Percentiles rank a stretch among this genome's conserved stretches.
These are phyloP conservation scores for Haplosporangium sp. DNA, from an alignment of 371 early-diverging fungal genomes.

Conservation along the genomic window DNA sequence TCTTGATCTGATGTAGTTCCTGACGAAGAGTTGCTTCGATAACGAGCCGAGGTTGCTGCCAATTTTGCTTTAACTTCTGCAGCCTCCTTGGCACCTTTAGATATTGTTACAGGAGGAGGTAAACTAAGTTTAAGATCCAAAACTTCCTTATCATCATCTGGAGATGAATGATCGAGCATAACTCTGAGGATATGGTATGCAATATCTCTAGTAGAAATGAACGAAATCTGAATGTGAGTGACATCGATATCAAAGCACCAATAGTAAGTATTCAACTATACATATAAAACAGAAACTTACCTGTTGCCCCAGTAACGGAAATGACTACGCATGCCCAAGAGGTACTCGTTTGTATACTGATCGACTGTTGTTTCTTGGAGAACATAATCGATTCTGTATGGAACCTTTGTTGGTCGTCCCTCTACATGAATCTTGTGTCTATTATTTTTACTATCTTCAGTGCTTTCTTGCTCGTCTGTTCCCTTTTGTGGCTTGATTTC, in stretches of 20 bases:
- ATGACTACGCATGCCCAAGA: constrained; percentile 63
- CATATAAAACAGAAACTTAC: constrained; percentile 27
- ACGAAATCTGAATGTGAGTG: not conserved
- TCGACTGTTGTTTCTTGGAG: constrained; percentile 62
- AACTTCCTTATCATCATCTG: constrained; percentile 17
- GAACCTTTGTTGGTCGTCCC: constrained; percentile 41
- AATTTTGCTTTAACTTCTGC: constrained; percentile 38
- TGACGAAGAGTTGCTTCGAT: not conserved
- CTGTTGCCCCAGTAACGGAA: constrained; percentile 66
- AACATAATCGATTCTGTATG: constrained; percentile 60
- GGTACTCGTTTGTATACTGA: constrained; percentile 63
- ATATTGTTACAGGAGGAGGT: constrained; percentile 18
- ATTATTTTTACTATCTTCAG: not conserved
- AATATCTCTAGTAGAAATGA: constrained; percentile 23
- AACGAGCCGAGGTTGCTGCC: constrained; percentile 13
- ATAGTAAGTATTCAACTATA: not conserved
- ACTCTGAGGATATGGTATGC: constrained; percentile 46
- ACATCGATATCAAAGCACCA: not conserved
- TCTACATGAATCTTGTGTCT: constrained; percentile 31
- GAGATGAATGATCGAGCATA: constrained; percentile 18
- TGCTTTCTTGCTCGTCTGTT: not conserved
- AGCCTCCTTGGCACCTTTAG: constrained; percentile 31
- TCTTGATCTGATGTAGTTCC: constrained; percentile 11
- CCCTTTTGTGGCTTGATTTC: not conserved
- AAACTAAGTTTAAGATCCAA: constrained; percentile 30